These are phyloP conservation scores for Penstemon eatonii DNA, from an alignment of 257 asterid species.

Conservation along the genomic window DNA sequence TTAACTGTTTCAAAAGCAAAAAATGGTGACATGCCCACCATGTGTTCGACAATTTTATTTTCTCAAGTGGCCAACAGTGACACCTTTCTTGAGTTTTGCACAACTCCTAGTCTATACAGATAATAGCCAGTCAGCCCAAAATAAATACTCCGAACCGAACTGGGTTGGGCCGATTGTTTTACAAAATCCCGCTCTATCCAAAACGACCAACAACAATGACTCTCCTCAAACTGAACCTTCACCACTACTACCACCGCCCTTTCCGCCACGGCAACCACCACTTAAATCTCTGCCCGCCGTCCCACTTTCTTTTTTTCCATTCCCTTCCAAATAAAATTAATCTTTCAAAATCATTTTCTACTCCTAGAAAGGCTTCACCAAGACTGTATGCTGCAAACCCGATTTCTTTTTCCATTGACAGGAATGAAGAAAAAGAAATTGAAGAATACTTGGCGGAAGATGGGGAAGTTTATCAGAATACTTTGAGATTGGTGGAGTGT, in stretches of 20 bases:
- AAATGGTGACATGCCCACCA: too few species aligned
- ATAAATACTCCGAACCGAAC: too few species aligned
- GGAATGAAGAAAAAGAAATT: constrained; percentile 39
- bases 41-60: too few species aligned
- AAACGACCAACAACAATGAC: constrained; percentile 34
- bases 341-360: constrained; percentile 23
- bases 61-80: too few species aligned
- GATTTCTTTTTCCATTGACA: constrained; percentile 26
- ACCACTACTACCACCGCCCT: neutral
- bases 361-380: constrained; percentile 26
- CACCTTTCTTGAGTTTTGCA: too few species aligned
- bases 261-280: constrained; percentile 25
- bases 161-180: too few species aligned
- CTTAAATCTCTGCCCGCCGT: constrained; percentile 26
- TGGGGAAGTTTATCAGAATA: constrained; percentile 84
- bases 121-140: too few species aligned
- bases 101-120: too few species aligned
- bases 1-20: too few species aligned
- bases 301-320: constrained; percentile 18
- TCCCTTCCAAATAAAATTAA: constrained; percentile 22
- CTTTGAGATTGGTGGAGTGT: constrained; percentile 83
- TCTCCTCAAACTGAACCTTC: constrained; percentile 51
- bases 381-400: constrained; percentile 40
- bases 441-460: constrained; percentile 73
- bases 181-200: too few species aligned